Evolutionary conservation across 2,329 filamentous ascomycete species (phyloP).

Genomic region (Emergomyces africanus): DNA sequence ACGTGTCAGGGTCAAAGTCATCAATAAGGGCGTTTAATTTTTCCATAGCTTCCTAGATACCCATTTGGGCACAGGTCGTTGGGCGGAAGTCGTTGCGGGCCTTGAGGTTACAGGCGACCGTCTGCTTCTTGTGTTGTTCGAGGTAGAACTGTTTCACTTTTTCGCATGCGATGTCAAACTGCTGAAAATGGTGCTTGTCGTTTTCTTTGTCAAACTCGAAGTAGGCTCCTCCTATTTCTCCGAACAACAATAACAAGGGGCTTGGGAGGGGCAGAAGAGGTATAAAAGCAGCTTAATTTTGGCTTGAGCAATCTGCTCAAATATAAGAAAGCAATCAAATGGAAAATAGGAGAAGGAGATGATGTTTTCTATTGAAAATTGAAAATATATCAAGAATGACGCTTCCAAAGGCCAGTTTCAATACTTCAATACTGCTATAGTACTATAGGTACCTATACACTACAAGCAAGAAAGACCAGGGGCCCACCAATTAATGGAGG

Average conservation of each 20-base stretch:
- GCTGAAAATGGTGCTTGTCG: constrained; percentile 67
- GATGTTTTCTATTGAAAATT: not conserved
- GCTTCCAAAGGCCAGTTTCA: not conserved
- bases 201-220: constrained; percentile 56
- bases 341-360: not conserved
- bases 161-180: constrained; percentile 73
- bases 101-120: constrained; percentile 61
- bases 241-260: not conserved
- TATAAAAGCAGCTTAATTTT: not conserved
- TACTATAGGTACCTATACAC: not conserved
- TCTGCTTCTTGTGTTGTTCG: constrained; percentile 51
- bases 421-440: no score
- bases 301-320: not conserved
- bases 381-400: not conserved
- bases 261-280: not conserved
- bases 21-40: constrained; percentile 85
- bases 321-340: not conserved
- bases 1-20: constrained; percentile 81
- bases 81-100: constrained; percentile 60
- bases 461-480: not conserved
- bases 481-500: not conserved
- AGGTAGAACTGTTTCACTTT: constrained; percentile 78
- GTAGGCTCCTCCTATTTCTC: not conserved
- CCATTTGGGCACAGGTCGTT: constrained; percentile 61
- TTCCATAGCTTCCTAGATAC: constrained; percentile 84